Percentiles rank a stretch among this genome's conserved stretches.
phyloP scores from a whole-genome alignment of 2,329 filamentous ascomycete species.

The Drechslerella coelobrocha region DNA sequence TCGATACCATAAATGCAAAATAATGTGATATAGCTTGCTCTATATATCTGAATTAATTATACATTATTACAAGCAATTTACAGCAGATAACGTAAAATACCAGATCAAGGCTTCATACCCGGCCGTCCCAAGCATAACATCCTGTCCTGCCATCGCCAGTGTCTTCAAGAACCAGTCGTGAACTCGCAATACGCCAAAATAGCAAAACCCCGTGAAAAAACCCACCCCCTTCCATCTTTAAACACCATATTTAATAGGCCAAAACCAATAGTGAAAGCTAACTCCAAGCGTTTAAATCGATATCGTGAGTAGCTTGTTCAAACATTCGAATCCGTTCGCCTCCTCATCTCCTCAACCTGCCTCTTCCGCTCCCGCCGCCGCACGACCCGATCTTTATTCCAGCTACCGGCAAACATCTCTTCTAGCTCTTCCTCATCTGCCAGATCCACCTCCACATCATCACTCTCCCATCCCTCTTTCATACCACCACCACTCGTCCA shows the following conservation, averaged over 20 bases:
- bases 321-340: slow-evolving; percentile 43
- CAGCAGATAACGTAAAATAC: background rate
- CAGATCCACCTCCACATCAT: slow-evolving; percentile 64
- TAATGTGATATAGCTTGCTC: slow-evolving; percentile 14
- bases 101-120: background rate
- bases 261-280: background rate
- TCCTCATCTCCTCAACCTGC: slow-evolving; percentile 35
- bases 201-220: background rate
- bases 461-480: slow-evolving; percentile 35
- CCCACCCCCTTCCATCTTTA: background rate
- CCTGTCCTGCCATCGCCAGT: slow-evolving; percentile 16
- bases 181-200: no score
- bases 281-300: background rate
- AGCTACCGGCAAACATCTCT: slow-evolving; percentile 69
- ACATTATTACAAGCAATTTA: slow-evolving; percentile 15
- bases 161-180: no score
- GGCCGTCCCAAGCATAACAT: background rate
- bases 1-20: background rate
- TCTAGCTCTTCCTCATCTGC: slow-evolving; percentile 72
- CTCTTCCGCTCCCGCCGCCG: slow-evolving; percentile 53
- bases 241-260: no score
- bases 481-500: slow-evolving; percentile 1
- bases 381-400: slow-evolving; percentile 65
- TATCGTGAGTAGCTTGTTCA: background rate
- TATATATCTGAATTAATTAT: slow-evolving; percentile 26